phyloP scores from a whole-genome alignment of 306 rosid genomes.

The Corylus avellana region DNA sequence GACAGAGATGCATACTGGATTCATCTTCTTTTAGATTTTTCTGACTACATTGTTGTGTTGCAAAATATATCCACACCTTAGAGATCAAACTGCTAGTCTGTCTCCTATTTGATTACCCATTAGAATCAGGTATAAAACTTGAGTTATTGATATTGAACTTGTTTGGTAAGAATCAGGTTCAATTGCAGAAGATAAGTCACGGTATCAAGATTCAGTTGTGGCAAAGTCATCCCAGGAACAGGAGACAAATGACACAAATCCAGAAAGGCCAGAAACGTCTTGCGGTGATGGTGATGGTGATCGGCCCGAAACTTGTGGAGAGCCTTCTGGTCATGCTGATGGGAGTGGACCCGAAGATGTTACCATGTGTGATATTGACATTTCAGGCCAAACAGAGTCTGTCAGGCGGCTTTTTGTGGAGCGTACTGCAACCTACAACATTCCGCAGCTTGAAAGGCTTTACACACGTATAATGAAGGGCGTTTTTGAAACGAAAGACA shows the following conservation, averaged over 20 bases:
- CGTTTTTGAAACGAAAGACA: slow-evolving; percentile 60
- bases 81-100: not conserved
- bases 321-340: slow-evolving; percentile 39
- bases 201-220: slow-evolving; percentile 38
- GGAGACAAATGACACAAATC: slow-evolving; percentile 36
- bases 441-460: slow-evolving; percentile 89
- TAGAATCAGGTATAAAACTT: not conserved
- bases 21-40: not conserved
- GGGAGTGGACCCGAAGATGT: slow-evolving; percentile 41
- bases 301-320: slow-evolving; percentile 37
- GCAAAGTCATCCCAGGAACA: slow-evolving; percentile 50
- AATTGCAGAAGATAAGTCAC: slow-evolving; percentile 58
- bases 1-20: not conserved
- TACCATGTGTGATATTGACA: slow-evolving; percentile 46
- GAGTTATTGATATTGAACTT: not conserved
- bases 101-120: not conserved
- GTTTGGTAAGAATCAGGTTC: slow-evolving; percentile 23
- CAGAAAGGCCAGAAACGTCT: slow-evolving; percentile 42
- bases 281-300: slow-evolving; percentile 38
- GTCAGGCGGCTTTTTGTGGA: slow-evolving; percentile 54
- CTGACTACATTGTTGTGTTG: not conserved
- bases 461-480: slow-evolving; percentile 88
- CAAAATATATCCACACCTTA: not conserved
- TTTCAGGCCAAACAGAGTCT: slow-evolving; percentile 55
- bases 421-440: slow-evolving; percentile 54